These are phyloP conservation scores for Calonectria pauciramosa DNA, from an alignment of 2,329 filamentous ascomycete species.

Conservation along the genomic window DNA sequence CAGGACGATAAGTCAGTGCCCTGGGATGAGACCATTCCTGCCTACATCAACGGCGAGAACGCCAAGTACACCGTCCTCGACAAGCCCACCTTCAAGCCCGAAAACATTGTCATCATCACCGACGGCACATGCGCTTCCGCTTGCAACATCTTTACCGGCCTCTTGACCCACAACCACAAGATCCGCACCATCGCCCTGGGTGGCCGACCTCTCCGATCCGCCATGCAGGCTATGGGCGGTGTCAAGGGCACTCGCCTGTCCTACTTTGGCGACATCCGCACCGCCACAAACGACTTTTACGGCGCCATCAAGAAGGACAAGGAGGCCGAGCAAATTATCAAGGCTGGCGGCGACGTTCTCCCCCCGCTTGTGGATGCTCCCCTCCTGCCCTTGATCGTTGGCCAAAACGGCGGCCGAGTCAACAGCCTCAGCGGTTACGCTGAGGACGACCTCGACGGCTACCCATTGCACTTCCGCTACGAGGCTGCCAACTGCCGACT, in stretches of 20 bases:
- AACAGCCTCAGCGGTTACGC: slow-evolving; percentile 39
- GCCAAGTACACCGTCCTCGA: slow-evolving; percentile 26
- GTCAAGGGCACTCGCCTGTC: slow-evolving; percentile 65
- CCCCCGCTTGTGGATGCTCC: slow-evolving; percentile 33
- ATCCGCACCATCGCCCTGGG: slow-evolving; percentile 65
- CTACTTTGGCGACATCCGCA: slow-evolving; percentile 31
- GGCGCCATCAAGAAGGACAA: slow-evolving; percentile 30
- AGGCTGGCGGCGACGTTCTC: slow-evolving; percentile 26
- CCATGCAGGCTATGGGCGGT: slow-evolving; percentile 77
- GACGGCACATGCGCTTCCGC: slow-evolving; percentile 43
- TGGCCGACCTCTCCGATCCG: slow-evolving; percentile 65
- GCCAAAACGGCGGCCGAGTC: slow-evolving; percentile 31
- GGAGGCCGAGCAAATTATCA: slow-evolving; percentile 20
- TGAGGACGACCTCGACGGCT: slow-evolving; percentile 39
- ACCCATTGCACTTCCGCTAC: slow-evolving; percentile 67
- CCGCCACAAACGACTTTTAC: slow-evolving; percentile 14
- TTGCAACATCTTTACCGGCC: slow-evolving; percentile 44
- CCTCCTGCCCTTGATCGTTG: slow-evolving; percentile 52
- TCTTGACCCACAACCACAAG: slow-evolving; percentile 51
- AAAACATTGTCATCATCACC: slow-evolving; percentile 42
- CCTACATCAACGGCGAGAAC: slow-evolving; percentile 40
- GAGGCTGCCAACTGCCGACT: slow-evolving; percentile 73
- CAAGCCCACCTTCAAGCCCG: slow-evolving; percentile 40
- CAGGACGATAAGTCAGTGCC: slow-evolving; percentile 31
- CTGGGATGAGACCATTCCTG: slow-evolving; percentile 23